Base-by-base conservation (phyloP, 371 early-diverging fungal genomes). In the Syncephalastrum monosporum region DNA sequence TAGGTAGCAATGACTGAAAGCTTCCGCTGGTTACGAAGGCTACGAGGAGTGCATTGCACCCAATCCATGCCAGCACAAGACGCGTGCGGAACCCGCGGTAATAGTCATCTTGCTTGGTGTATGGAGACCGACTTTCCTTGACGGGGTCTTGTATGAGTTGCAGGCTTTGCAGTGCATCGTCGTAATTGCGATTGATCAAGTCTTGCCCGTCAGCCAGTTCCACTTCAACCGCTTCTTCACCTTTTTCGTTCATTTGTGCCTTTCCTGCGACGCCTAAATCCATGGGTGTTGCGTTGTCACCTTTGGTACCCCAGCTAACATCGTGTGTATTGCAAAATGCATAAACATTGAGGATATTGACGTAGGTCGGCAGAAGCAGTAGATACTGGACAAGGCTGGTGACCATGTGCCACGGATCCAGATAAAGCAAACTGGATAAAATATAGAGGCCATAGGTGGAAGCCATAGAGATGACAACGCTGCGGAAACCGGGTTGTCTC, bases 221-320 rank as follows among this genome's bases (percentile, higher is more conserved):
- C 47, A 95, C 80, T 41, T 86, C 82, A 1, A 84, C 88, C 3
- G 80, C 78, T 33, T 83, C 82, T 23, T 68, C 61, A 16, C 77
- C 75, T 57, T 81, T 69, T 27, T 75, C 69, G 4, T 56, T 60
- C 0, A 57, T 59, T 0, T 43, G 54, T 3, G 63, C 57, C 61
- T 67, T 73, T 17, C 59, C 77, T 29, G 79, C 83, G 6, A 73
- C 73, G 15, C 85, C 85, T 16, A 82, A 70, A 67, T 83, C 72
- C 61, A 72, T 74, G 14, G 74, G 61, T 0, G 73, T 57, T 0
- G 64, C 48, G 49, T 84, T 88, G 61, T 88, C 93, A 50, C 95
- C 95, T 69, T 94, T 94, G 10, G 96, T 95, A n/a, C 96, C 96
- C 96, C 96, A 95, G 29, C 92, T 89, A 64, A 95, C 93, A 68